These are phyloP conservation scores for Colletotrichum lentis DNA, from an alignment of 2,329 filamentous ascomycete species.

Conservation along the genomic window DNA sequence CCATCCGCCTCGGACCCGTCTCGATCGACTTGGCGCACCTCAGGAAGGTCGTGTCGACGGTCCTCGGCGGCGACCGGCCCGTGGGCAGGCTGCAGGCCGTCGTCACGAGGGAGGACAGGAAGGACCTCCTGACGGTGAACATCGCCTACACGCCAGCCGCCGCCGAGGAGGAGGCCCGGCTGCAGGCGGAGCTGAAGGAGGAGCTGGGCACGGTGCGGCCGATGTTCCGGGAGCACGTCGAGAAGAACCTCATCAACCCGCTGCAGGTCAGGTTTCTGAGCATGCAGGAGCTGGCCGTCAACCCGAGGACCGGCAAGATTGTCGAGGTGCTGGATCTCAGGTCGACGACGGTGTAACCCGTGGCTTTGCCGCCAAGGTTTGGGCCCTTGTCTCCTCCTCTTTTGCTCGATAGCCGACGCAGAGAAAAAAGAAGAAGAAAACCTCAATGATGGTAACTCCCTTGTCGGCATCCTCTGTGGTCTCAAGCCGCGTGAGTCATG, in stretches of 20 bases:
- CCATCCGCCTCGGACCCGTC: conserved; percentile 32
- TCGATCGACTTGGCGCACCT: conserved; percentile 32
- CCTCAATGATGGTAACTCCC: neutral
- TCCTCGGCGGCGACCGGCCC: conserved; percentile 2
- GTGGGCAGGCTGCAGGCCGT: conserved; percentile 29
- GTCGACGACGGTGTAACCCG: conserved; percentile 21
- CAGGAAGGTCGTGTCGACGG: conserved; percentile 21
- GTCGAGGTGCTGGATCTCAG: conserved; percentile 27
- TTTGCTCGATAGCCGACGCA: too few relatives aligned
- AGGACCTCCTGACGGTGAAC: conserved; percentile 28
- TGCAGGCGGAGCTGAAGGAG: conserved; percentile 12
- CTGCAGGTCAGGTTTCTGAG: conserved; percentile 20
- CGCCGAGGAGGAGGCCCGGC: conserved; percentile 12
- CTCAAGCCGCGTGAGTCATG: neutral
- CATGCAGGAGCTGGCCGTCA: conserved; percentile 27
- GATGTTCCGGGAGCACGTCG: conserved; percentile 32
- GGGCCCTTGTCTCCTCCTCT: too few relatives aligned
- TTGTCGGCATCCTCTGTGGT: neutral
- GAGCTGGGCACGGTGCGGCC: conserved; percentile 24
- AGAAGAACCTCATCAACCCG: conserved; percentile 28
- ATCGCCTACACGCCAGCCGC: conserved; percentile 7
- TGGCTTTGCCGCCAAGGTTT: neutral
- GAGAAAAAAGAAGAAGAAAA: too few relatives aligned
- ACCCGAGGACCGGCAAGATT: conserved; percentile 29
- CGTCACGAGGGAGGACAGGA: conserved; percentile 19